Base-by-base conservation (phyloP, 2,329 filamentous ascomycete species). In the Dothistroma septosporum region DNA sequence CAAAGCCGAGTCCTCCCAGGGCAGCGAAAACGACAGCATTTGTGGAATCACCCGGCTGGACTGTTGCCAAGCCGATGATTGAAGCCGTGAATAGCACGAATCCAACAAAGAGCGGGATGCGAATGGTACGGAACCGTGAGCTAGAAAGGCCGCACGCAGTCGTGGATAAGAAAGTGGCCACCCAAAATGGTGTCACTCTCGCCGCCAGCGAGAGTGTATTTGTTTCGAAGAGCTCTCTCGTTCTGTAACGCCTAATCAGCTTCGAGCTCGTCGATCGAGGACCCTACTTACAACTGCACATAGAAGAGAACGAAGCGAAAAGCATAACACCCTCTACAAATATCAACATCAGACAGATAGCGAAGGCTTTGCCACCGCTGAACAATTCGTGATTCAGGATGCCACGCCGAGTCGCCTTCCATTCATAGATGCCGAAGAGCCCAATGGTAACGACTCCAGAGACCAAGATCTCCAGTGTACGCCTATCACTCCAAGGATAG, bases 401-500 rank as follows among this genome's bases (percentile, higher is more conserved):
- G 16, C 65, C 65, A 16, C 54, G 62, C n/a, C 12, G 50, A 12
- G 64, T 66, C 0, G 56, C 64, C 32, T 61, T 61, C 54, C 58
- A 63, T 47, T 67, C 64, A 46, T 64, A 66, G 4, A 63, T 64
- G 41, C 67, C 70, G 59, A 76, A 76, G 8, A 62, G 60, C 16
- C 74, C 66, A 12, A 75, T 55, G 3, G 66, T 68, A n/a, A 67
- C 65, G 55, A 73, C 70, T 2, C 73, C 73, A 46, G 62, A 64
- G 19, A 75, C 68, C 0, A 75, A 61, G 0, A 72, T 68, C 4
- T 66, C 72, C 8, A 76, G 69, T 2, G 73, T 69, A 22, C 70
- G 70, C 9, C 58, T 66, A 28, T 66, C 68, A 44, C 67, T 69
- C 74, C 74, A 76, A 1, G 70, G 68, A 62, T 74, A 75, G 10